Base-by-base conservation (phyloP, 2,329 filamentous ascomycete genomes). In the Blastomyces emzantsi region DNA sequence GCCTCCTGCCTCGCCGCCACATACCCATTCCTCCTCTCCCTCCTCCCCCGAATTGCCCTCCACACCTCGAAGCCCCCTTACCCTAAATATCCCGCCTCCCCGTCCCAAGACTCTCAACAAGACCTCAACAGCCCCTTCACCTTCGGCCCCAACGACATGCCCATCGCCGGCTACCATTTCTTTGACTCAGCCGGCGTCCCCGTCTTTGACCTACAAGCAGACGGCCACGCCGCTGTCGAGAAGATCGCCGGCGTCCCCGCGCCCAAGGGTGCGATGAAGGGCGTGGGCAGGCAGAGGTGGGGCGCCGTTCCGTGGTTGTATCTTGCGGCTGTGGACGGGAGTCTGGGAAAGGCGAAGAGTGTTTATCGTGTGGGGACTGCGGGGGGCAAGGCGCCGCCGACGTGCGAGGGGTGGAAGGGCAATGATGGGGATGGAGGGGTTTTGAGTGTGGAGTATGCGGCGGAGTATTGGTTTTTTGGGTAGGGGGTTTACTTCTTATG, bases 361-460 rank as follows among this genome's bases (percentile, higher is more conserved):
- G 87, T 96, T 30, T 97, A 93, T 77, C 85, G 93, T 15, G 78
- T 97, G 55, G 83, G 90, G 70, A 97, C 93, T 13, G 91, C 88
- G 0, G 92, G 92, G 33, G 93, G 93, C 13, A 84, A 82, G 57
- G 78, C 91, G 1, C 92, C 92, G 0, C 79, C 83, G 33, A 89
- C 86, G 0, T 97, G 93, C 73, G 74, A 83, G 43, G 89, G 85
- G 13, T 81, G 85, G 80, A 74, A 80, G 0, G 49, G 49, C 8
- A 52, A 52, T 52, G 49, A 52, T 28, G 49, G 49, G 3, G 81
- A 85, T 80, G 74, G 80, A 0, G 79, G 81, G 13, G 72, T 76
- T 0, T 92, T 97, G 68, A 79, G 87, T 66, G 85, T 96, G 17
- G 81, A 92, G 71, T 97, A 97, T 77, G 82, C 90, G 41, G 87